phyloP scores from a whole-genome alignment of 2,329 filamentous ascomycete genomes.

The Dactylellina leptospora region DNA sequence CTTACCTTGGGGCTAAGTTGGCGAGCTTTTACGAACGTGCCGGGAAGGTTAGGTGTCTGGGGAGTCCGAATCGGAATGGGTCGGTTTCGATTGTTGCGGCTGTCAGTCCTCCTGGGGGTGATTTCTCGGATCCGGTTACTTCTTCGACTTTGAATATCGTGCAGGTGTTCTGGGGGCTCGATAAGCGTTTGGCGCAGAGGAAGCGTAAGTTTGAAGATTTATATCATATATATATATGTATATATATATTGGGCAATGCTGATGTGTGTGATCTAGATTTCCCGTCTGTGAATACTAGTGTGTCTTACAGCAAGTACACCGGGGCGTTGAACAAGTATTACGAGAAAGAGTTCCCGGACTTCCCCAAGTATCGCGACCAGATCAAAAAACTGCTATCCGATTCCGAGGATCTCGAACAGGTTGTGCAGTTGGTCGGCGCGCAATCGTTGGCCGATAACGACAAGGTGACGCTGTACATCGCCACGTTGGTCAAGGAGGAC shows the following conservation, averaged over 20 bases:
- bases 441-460: conserved; percentile 93
- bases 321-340: conserved; percentile 89
- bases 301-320: conserved; percentile 98
- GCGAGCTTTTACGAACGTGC: conserved; percentile 99
- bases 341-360: conserved; percentile 90
- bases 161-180: conserved; percentile 93
- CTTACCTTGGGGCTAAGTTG: conserved; percentile 94
- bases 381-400: conserved; percentile 93
- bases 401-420: conserved; percentile 96
- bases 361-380: conserved; percentile 88
- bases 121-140: conserved; percentile 98
- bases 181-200: conserved; percentile 53
- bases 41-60: conserved; percentile 82
- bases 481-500: conserved; percentile 93
- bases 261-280: conserved; percentile 79
- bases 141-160: conserved; percentile 93
- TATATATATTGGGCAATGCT: not conserved
- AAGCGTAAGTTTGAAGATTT: conserved; percentile 34
- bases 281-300: conserved; percentile 93
- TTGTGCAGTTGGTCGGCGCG: conserved; percentile 98
- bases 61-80: conserved; percentile 85
- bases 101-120: conserved; percentile 95
- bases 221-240: not conserved
- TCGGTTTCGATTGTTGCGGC: conserved; percentile 98
- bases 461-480: conserved; percentile 97